phyloP scores from a whole-genome alignment of 202 grass and related monocot genomes.

The Elaeis oleifera region DNA sequence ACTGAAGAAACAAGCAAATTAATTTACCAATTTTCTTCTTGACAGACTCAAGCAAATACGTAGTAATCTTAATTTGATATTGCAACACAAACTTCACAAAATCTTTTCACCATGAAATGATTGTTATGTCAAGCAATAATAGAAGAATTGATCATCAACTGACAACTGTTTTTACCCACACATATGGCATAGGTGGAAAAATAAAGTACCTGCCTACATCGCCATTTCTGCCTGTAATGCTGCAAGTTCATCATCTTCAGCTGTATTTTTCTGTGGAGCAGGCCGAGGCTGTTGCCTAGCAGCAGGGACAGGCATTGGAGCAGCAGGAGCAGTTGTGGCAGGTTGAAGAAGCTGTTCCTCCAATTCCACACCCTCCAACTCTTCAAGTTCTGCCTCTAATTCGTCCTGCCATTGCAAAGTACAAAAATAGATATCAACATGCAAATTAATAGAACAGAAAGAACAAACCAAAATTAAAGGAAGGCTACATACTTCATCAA shows the following conservation, averaged over 20 bases:
- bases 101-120: too few relatives aligned
- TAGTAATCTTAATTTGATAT: too few relatives aligned
- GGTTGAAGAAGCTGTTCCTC: conserved; percentile 68
- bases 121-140: too few relatives aligned
- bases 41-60: too few relatives aligned
- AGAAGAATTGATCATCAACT: too few relatives aligned
- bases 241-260: conserved; percentile 94
- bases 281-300: conserved; percentile 25
- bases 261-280: conserved; percentile 49
- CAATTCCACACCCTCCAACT: conserved; percentile 74
- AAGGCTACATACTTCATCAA: conserved; percentile 46
- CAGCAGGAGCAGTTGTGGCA: conserved; percentile 36
- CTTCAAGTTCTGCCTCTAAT: conserved; percentile 75
- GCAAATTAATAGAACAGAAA: conserved; percentile 6
- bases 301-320: conserved; percentile 45
- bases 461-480: not conserved
- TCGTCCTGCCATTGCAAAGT: conserved; percentile 42
- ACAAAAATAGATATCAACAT: not conserved
- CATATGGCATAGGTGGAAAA: too few relatives aligned
- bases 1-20: too few relatives aligned
- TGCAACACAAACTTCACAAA: too few relatives aligned
- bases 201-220: conserved; percentile 44
- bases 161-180: too few relatives aligned
- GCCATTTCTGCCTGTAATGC: conserved; percentile 95
- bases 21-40: too few relatives aligned